Percentiles rank a stretch among this genome's conserved stretches.
Evolutionary conservation across 495 filamentous ascomycete genomes (phyloP).

Genomic region (Bombardia bombarda): DNA sequence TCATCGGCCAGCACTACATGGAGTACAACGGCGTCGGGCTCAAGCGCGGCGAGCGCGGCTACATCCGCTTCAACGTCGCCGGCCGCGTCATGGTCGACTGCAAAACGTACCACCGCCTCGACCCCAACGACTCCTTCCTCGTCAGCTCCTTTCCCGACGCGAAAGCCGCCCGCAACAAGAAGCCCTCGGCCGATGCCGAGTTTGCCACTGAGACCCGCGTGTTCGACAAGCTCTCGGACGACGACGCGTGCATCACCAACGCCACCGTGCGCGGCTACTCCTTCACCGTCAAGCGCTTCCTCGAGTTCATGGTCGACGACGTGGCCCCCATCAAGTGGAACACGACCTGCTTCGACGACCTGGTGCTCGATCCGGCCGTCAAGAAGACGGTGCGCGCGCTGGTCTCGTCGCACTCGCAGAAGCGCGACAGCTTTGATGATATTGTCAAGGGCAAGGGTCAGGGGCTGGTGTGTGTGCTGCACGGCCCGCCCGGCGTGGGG

Average conservation of each 20-base stretch:
- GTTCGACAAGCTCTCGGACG: slow-evolving; percentile 19
- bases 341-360: slow-evolving; percentile 37
- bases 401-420: slow-evolving; percentile 28
- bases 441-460: slow-evolving; percentile 30
- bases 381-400: slow-evolving; percentile 48
- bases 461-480: slow-evolving; percentile 33
- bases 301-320: slow-evolving; percentile 26
- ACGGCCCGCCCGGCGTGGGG: slow-evolving; percentile 31
- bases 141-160: slow-evolving; percentile 4
- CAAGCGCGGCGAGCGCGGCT: slow-evolving; percentile 15
- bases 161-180: slow-evolving; percentile 1
- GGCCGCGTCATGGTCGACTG: slow-evolving; percentile 32
- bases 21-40: slow-evolving; percentile 24
- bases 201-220: slow-evolving; percentile 9
- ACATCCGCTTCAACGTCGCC: slow-evolving; percentile 15
- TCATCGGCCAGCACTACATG: slow-evolving; percentile 21
- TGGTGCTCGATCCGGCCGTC: slow-evolving; percentile 43
- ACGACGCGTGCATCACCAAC: slow-evolving; percentile 20
- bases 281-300: slow-evolving; percentile 20
- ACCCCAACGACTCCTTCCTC: slow-evolving; percentile 17
- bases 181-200: not conserved
- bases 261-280: slow-evolving; percentile 28
- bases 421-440: slow-evolving; percentile 26
- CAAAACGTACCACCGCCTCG: slow-evolving; percentile 23
- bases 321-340: slow-evolving; percentile 24